phyloP scores from a whole-genome alignment of 2,329 filamentous ascomycete species.

The Fusarium coicis region DNA sequence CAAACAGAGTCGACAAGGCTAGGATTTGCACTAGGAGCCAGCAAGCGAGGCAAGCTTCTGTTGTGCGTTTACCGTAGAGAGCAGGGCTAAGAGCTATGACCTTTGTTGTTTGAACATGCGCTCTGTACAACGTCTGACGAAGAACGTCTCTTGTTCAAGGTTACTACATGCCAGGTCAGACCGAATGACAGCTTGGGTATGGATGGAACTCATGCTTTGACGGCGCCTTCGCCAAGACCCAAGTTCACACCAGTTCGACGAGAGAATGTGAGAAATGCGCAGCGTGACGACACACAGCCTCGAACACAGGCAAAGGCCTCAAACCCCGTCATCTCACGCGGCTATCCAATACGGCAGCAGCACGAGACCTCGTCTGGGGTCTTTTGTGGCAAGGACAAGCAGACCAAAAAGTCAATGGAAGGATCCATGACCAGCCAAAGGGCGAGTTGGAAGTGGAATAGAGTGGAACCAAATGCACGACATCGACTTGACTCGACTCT shows the following conservation, averaged over 20 bases:
- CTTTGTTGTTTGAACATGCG: constrained; percentile 8
- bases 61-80: background rate
- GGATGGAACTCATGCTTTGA: background rate
- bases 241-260: constrained; percentile 38
- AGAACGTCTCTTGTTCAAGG: constrained; percentile 1
- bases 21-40: constrained; percentile 23
- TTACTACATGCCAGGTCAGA: background rate
- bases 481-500: constrained; percentile 58
- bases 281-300: constrained; percentile 46
- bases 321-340: constrained; percentile 32
- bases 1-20: constrained; percentile 11
- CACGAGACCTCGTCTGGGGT: constrained; percentile 44
- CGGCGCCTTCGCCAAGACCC: constrained; percentile 31
- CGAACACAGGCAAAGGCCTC: constrained; percentile 33
- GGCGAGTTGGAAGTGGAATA: constrained; percentile 1
- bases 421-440: background rate
- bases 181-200: background rate
- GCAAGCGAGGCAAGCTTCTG: constrained; percentile 21
- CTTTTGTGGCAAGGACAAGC: constrained; percentile 44
- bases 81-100: constrained; percentile 1
- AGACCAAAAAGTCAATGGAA: constrained; percentile 6
- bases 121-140: constrained; percentile 1
- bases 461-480: constrained; percentile 45
- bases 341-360: constrained; percentile 48
- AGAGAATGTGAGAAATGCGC: constrained; percentile 26